Evolutionary conservation across 768 basidiomycete genomes (phyloP), one percentile per base, ranked within the genome.

Genomic region (Heimioporus sp.): DNA sequence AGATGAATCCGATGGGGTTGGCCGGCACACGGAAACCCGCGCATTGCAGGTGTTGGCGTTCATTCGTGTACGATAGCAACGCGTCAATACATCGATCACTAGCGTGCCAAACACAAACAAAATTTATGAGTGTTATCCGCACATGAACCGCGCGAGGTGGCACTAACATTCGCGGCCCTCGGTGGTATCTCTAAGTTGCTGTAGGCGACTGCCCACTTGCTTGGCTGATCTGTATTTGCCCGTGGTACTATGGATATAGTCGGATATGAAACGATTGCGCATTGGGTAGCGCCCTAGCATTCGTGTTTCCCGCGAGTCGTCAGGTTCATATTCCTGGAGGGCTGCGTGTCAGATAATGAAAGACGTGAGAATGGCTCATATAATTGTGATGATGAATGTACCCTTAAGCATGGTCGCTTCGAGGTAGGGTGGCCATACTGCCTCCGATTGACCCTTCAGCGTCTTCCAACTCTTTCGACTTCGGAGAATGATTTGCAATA

Each of bases 351-450:
- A 17, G 36, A 54, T 44, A 47, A 65, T 56, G 56, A 44, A 56
- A 49, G 32, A 54, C 56, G 53, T 62, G 52, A 63, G 58, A 62
- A 59, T 15, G 5, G 45, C 53, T 47, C 51, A 56, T 42, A 40
- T 54, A 48, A 43, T 39, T 28, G 24, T 28, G 19, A 41, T 24
- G 44, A 52, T 52, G 49, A 54, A 48, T 71, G 39, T 54, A 85
- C 88, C 88, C 77, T 88, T 83, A 39, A 90, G 78, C 57, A 90
- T 74, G 37, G 85, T 85, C 28, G 83, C 86, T 72, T 90, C 88
- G 46, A 90, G 80, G 59, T 85, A 80, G 11, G 84, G 86, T 47
- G 88, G 88, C 88, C 88, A 90, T 19, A 90, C 87, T 10, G 85
- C 78, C 64, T 90, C 87, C 30, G 82, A 80, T 42, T 58, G 59